Evolutionary conservation across 176 grass and related monocot species (phyloP).

Genomic region (Oryza nivara): DNA sequence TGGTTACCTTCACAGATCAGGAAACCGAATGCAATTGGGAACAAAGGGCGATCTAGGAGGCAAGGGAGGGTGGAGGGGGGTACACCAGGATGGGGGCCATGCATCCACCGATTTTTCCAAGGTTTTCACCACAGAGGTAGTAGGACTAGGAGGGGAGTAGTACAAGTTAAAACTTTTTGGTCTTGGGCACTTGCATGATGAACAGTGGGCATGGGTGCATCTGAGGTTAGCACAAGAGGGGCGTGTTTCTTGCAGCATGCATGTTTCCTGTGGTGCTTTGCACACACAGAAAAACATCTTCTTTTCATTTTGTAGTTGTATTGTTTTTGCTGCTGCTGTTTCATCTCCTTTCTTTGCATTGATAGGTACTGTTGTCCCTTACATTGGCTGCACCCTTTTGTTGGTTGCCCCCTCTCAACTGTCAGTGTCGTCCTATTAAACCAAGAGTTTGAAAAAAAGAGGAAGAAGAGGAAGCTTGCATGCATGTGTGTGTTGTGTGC

Average conservation of each 20-base stretch:
- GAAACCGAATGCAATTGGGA: background rate
- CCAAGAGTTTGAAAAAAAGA: background rate
- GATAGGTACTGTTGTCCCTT: slow-evolving; percentile 41
- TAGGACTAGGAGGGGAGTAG: background rate
- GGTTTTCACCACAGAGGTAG: background rate
- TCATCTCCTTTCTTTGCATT: slow-evolving; percentile 26
- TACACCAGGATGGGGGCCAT: background rate
- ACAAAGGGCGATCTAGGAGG: background rate
- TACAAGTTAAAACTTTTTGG: background rate
- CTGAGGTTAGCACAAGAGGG: background rate
- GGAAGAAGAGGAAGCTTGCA: background rate
- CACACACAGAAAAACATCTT: background rate
- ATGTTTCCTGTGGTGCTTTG: slow-evolving; percentile 5
- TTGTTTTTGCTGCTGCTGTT: background rate
- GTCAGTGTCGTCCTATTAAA: slow-evolving; percentile 32
- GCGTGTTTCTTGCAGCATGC: background rate
- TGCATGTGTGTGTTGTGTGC: background rate
- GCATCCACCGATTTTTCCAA: background rate
- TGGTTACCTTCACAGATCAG: background rate
- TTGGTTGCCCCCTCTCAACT: slow-evolving; percentile 29
- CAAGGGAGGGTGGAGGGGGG: background rate
- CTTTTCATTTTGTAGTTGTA: background rate
- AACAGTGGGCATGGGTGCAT: slow-evolving; percentile 33
- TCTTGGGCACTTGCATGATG: background rate
- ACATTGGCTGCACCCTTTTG: background rate